Conservation (phyloP, 441 rosid species). For the Eugenia klotzschiana region DNA sequence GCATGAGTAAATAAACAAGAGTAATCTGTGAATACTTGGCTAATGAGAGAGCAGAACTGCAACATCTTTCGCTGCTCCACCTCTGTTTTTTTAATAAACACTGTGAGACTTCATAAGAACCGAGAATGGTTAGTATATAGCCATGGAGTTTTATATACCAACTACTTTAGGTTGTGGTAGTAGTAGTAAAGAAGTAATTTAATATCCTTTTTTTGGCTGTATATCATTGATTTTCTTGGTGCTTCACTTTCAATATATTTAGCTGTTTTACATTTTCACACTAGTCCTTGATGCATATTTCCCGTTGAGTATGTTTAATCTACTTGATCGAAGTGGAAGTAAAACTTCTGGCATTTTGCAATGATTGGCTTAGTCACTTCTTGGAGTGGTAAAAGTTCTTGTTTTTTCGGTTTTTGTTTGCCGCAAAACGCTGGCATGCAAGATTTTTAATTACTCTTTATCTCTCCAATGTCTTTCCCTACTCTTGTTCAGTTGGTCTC, state of each 20-base stretch:
- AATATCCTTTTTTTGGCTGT: background rate
- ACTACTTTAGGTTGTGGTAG: background rate
- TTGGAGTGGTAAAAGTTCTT: background rate
- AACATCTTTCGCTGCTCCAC: background rate
- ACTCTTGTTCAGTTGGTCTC: background rate
- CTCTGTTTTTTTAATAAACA: background rate
- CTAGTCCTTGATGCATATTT: background rate
- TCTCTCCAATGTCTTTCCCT: background rate
- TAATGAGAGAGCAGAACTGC: background rate
- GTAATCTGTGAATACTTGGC: background rate
- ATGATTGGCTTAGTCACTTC: background rate
- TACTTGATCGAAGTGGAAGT: background rate
- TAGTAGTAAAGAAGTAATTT: background rate
- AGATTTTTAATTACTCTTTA: background rate
- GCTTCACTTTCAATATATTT: background rate
- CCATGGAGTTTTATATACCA: background rate
- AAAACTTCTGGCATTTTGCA: background rate
- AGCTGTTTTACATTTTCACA: background rate
- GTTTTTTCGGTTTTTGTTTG: background rate
- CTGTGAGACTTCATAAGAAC: background rate
- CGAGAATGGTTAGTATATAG: background rate
- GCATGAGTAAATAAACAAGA: background rate
- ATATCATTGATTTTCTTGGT: background rate
- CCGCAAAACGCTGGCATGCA: background rate
- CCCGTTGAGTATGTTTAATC: background rate